Conservation (phyloP, 1,284 basidiomycete genomes). For the Schizophyllum commune region DNA sequence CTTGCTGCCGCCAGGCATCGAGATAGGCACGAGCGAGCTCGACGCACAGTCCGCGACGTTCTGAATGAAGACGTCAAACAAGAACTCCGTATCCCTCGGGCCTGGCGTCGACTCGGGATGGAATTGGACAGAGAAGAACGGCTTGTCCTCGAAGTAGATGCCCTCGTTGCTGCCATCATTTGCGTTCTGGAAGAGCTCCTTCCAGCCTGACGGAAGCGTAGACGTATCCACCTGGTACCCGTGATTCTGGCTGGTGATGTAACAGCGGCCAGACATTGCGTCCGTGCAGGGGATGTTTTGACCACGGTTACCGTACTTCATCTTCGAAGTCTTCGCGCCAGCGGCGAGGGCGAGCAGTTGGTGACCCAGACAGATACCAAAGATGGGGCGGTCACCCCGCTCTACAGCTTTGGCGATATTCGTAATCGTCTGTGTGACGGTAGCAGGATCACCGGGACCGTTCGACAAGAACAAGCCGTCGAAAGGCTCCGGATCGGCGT, state of each 20-base stretch:
- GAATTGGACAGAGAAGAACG: conserved; percentile 99
- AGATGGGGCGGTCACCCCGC: conserved; percentile 78
- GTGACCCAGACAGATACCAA: conserved; percentile 98
- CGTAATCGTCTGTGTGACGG: conserved; percentile 68
- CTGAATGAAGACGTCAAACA: conserved; percentile 96
- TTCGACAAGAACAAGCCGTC: conserved; percentile 98
- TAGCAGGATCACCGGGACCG: conserved; percentile 95
- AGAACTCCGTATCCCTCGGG: conserved; percentile 96
- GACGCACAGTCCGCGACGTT: conserved; percentile 73
- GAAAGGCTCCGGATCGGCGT: conserved; percentile 68
- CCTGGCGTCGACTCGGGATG: conserved; percentile 99
- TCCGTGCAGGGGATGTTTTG: conserved; percentile 99
- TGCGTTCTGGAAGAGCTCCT: conserved; percentile 92
- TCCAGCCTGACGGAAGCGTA: conserved; percentile 83
- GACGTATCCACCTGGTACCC: conserved; percentile 90
- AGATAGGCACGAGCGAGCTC: conserved; percentile 63
- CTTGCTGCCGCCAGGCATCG: conserved; percentile 83
- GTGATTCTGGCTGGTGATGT: conserved; percentile 99
- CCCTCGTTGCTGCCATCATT: conserved; percentile 98
- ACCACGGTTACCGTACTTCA: conserved; percentile 99
- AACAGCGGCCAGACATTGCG: conserved; percentile 90
- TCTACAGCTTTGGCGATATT: conserved; percentile 70
- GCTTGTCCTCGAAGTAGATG: conserved; percentile 86
- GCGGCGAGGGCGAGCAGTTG: conserved; percentile 94
- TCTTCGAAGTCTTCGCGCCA: conserved; percentile 92